Evolutionary conservation across 2,329 filamentous ascomycete species (phyloP).

Genomic region (Botrytis tulipae): DNA sequence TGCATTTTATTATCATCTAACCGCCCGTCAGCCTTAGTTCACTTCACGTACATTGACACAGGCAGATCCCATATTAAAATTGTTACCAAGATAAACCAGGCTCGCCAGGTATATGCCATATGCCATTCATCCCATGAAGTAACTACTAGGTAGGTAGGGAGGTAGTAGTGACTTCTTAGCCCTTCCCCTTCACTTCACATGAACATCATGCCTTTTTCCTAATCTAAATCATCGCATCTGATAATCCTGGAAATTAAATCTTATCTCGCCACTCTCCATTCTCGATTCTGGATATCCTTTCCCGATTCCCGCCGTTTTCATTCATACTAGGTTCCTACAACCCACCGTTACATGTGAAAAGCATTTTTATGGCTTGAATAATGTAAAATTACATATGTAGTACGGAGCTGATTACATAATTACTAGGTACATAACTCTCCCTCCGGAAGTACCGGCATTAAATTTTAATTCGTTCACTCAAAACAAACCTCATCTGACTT

Average conservation of each 20-base stretch:
- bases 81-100: background rate
- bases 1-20: background rate
- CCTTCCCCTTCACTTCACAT: background rate
- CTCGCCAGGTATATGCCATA: background rate
- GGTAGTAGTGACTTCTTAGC: background rate
- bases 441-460: conserved; percentile 8
- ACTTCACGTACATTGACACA: background rate
- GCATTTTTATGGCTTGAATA: background rate
- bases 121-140: background rate
- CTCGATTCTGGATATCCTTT: background rate
- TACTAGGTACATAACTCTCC: background rate
- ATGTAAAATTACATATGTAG: background rate
- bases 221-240: background rate
- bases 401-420: background rate
- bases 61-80: background rate
- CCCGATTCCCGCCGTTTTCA: background rate
- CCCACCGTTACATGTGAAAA: background rate
- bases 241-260: background rate
- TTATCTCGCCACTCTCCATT: background rate
- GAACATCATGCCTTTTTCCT: background rate
- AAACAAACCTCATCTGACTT: conserved; percentile 8
- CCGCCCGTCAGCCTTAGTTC: background rate
- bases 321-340: no score
- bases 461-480: background rate
- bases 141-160: no score